Evolutionary conservation across 164 flowering plant genomes (phyloP).

Genomic region (Tetrastigma voinierianum): DNA sequence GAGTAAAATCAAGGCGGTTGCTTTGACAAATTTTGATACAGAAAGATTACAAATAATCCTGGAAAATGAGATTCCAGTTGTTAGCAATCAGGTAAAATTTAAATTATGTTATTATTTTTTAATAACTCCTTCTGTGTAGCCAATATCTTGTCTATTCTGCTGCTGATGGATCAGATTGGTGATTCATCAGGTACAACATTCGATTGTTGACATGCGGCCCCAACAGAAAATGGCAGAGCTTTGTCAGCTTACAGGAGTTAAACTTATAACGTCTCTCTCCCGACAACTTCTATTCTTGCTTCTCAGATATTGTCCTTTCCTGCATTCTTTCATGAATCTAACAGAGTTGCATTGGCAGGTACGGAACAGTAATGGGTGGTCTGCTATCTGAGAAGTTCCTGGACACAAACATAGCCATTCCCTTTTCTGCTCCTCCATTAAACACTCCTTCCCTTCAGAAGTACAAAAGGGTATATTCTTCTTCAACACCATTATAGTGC

Average conservation of each 20-base stretch:
- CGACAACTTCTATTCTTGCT: background rate
- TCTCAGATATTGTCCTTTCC: too few species aligned
- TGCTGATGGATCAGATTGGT: constrained; percentile 9
- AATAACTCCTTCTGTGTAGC: background rate
- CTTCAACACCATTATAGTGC: background rate
- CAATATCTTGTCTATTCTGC: background rate
- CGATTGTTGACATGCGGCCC: constrained; percentile 98
- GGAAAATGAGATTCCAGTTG: constrained; percentile 88
- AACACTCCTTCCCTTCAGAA: constrained; percentile 97
- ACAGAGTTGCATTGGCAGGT: constrained; percentile 48
- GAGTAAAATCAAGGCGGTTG: constrained; percentile 96
- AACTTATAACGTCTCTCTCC: constrained; percentile 89
- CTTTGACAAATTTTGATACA: constrained; percentile 95
- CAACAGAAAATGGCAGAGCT: constrained; percentile 96
- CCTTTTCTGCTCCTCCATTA: constrained; percentile 88
- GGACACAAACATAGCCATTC: constrained; percentile 80
- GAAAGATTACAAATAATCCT: constrained; percentile 82
- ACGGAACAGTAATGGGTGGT: constrained; percentile 98
- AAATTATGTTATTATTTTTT: background rate
- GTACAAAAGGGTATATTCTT: constrained; percentile 76
- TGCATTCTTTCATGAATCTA: background rate
- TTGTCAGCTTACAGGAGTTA: constrained; percentile 89
- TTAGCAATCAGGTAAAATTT: constrained; percentile 85
- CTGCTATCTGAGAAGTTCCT: constrained; percentile 90
- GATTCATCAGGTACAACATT: constrained; percentile 86